Conservation (phyloP, 768 basidiomycete genomes). For the Galerina marginata region DNA sequence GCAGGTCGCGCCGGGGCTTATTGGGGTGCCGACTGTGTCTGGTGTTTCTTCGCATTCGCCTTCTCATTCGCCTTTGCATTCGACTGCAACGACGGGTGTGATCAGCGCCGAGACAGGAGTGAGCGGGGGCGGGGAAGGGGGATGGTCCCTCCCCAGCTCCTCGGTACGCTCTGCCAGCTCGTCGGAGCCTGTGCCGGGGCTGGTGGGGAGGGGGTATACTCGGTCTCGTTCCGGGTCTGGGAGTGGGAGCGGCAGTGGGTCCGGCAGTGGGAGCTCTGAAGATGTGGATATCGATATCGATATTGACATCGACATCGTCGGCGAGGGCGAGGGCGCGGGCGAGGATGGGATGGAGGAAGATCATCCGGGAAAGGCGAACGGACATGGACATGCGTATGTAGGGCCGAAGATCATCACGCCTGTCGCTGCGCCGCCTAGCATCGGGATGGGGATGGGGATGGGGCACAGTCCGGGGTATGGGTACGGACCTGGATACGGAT, state of each 20-base stretch:
- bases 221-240: conserved; percentile 17
- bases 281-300: conserved; percentile 23
- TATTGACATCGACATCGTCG: conserved; percentile 23
- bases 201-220: no score
- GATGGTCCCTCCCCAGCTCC: conserved; percentile 62
- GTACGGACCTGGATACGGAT: conserved; percentile 13
- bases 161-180: conserved; percentile 43
- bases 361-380: neutral
- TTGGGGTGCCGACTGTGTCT: conserved; percentile 39
- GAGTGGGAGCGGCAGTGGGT: conserved; percentile 22
- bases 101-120: no score
- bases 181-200: conserved; percentile 21
- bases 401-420: neutral
- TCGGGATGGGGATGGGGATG: neutral
- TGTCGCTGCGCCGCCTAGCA: neutral
- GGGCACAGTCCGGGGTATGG: conserved; percentile 19
- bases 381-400: neutral
- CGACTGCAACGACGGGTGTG: neutral
- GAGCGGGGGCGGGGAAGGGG: conserved; percentile 26
- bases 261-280: conserved; percentile 33
- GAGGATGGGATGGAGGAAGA: conserved; percentile 21
- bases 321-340: conserved; percentile 21
- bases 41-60: conserved; percentile 19
- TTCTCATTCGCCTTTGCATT: neutral
- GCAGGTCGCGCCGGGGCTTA: conserved; percentile 64